phyloP scores from a whole-genome alignment of 1,284 basidiomycete species.

The Xerocomus minutiporus region DNA sequence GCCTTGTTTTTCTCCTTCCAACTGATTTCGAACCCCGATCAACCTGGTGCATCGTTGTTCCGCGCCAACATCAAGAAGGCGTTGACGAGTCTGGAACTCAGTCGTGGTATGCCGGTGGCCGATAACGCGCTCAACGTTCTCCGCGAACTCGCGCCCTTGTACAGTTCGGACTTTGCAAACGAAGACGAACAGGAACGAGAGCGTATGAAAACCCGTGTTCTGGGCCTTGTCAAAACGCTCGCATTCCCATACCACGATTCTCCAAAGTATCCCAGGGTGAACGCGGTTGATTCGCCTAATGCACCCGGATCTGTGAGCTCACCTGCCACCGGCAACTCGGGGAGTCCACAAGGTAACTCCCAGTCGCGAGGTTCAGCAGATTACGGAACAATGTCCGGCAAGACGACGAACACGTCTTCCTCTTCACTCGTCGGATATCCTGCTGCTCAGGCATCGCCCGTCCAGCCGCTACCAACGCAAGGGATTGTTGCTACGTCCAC shows the following conservation, averaged over 20 bases:
- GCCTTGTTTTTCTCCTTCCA: slow-evolving; percentile 86
- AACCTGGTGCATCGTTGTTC: slow-evolving; percentile 67
- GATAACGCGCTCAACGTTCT: slow-evolving; percentile 71
- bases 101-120: slow-evolving; percentile 56
- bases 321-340: slow-evolving; percentile 35
- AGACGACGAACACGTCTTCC: slow-evolving; percentile 14
- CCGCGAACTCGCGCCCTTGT: slow-evolving; percentile 62
- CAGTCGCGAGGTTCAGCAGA: slow-evolving; percentile 28
- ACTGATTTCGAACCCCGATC: slow-evolving; percentile 70
- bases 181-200: slow-evolving; percentile 48
- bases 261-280: slow-evolving; percentile 45
- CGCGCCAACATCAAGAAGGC: slow-evolving; percentile 69
- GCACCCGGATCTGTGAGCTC: slow-evolving; percentile 31
- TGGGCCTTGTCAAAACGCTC: slow-evolving; percentile 63
- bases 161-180: slow-evolving; percentile 53
- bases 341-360: slow-evolving; percentile 26
- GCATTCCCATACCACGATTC: slow-evolving; percentile 77
- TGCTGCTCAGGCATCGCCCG: slow-evolving; percentile 21
- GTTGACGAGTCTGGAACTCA: slow-evolving; percentile 57
- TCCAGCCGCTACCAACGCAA: slow-evolving; percentile 20
- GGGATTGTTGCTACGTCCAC: slow-evolving; percentile 21
- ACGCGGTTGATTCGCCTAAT: slow-evolving; percentile 44
- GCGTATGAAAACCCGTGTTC: slow-evolving; percentile 53
- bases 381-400: slow-evolving; percentile 21
- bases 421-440: slow-evolving; percentile 30